Evolutionary conservation across 257 asterid species (phyloP).

Genomic region (Petrea volubilis): DNA sequence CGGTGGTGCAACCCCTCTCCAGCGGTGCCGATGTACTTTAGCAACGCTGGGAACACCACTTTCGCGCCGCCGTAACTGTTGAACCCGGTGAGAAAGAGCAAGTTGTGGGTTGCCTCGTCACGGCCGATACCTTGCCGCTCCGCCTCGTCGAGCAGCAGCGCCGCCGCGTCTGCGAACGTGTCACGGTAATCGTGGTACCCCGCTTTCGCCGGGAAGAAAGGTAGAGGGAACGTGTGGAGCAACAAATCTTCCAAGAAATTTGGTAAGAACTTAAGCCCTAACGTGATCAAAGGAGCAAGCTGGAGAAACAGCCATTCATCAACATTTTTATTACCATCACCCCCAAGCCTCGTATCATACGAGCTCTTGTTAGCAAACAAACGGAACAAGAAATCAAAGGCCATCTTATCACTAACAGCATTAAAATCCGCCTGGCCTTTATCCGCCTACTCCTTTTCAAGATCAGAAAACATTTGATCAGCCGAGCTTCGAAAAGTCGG

Average conservation of each 20-base stretch:
- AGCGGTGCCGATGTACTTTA: conserved; percentile 26
- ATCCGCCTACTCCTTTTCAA: conserved; percentile 23
- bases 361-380: conserved; percentile 21
- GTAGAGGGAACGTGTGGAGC: conserved; percentile 34
- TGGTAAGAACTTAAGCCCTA: conserved; percentile 32
- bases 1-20: conserved; percentile 30
- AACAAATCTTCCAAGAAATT: conserved; percentile 28
- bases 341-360: conserved; percentile 14
- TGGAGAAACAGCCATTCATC: conserved; percentile 35
- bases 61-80: conserved; percentile 38
- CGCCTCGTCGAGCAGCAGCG: conserved; percentile 30
- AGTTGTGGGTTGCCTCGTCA: conserved; percentile 35
- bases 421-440: conserved; percentile 25
- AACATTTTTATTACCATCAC: conserved; percentile 8
- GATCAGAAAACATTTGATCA: conserved; percentile 6
- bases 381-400: conserved; percentile 33
- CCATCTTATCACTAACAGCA: conserved; percentile 21
- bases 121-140: conserved; percentile 23
- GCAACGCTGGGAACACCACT: conserved; percentile 26
- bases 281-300: conserved; percentile 27
- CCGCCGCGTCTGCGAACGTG: conserved; percentile 11
- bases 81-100: conserved; percentile 31
- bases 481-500: conserved; percentile 23
- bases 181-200: conserved; percentile 20
- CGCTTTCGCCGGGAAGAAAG: conserved; percentile 7